Evolutionary conservation across 2,329 filamentous ascomycete genomes (phyloP), one percentile per base, ranked within the genome.

Genomic region (Botryotinia globosa): DNA sequence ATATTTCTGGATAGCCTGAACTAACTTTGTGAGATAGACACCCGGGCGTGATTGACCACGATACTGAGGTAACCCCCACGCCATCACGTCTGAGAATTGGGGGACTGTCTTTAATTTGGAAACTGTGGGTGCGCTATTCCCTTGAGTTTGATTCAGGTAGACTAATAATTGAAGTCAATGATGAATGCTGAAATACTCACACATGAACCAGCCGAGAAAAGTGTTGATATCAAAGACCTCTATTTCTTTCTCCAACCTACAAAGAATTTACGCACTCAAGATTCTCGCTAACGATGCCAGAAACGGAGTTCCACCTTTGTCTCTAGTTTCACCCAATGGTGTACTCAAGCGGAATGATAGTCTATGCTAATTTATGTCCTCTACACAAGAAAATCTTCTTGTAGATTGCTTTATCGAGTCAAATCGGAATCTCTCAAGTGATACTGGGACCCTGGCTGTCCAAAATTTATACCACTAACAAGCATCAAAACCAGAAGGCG

Each of bases 11-110:
- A 37, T 39, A 61, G 25, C 14, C 12, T 0, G 25, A n/a, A 61
- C 58, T 61, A 39, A 61, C 58, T 1, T 29, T 25, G 25, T 67
- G 16, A 67, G 45, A 67, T 67, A 67, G 1, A 0, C 7, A 6
- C 2, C 34, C 1, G 25, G 64, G 2, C 1, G 2, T 29, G 1
- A 3, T n/a, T 67, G 64, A 10, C 34, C 64, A 2, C 0, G 4
- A 29, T 39, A 67, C 20, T 54, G 20, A 22, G 4, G 7, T 4
- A 2, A 12, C 20, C 16, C 0, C 48, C 5, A 0, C 64, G 39
- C 32, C 25, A 22, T 67, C 16, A 29, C 1, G 34, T 37, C 20
- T 67, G 16, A 22, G 2, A 42, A 39, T 16, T 37, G 7, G 32
- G 14, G 29, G 8, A 22, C 3, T 67, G 10, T 39, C 3, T 66